phyloP scores from a whole-genome alignment of 1,139 yeast genomes.

The Scheffersomyces stambukii region DNA sequence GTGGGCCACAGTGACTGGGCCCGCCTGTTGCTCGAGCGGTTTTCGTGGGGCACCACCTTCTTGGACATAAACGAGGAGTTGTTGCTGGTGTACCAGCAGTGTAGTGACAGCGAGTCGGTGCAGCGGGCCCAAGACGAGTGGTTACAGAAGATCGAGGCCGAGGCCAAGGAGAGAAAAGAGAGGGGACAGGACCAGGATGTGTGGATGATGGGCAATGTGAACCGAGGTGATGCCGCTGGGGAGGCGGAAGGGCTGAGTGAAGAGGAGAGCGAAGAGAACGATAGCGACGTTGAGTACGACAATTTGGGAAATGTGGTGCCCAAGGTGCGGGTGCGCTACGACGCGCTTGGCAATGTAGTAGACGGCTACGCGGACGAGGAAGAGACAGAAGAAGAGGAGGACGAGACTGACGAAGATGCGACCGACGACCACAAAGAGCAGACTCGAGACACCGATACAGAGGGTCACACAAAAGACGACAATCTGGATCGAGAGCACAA shows the following conservation, averaged over 20 bases:
- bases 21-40: conserved; percentile 62
- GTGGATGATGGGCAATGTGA: conserved; percentile 79
- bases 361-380: conserved; percentile 6
- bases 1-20: conserved; percentile 95
- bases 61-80: conserved; percentile 79
- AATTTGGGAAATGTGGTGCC: conserved; percentile 13
- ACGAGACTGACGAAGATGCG: conserved; percentile 3
- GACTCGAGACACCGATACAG: too few species aligned
- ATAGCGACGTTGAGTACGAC: conserved; percentile 12
- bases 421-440: conserved; percentile 4
- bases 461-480: too few species aligned
- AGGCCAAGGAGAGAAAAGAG: conserved; percentile 59
- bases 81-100: conserved; percentile 65
- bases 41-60: conserved; percentile 91
- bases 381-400: conserved; percentile 5
- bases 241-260: conserved; percentile 1
- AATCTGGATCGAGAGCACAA: too few species aligned
- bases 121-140: conserved; percentile 71
- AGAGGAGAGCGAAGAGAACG: conserved; percentile 9
- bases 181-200: conserved; percentile 54
- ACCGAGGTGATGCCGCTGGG: conserved; percentile 29
- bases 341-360: conserved; percentile 13
- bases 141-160: conserved; percentile 65
- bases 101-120: conserved; percentile 79
- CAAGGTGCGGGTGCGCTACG: conserved; percentile 8